phyloP scores from a whole-genome alignment of 1,284 basidiomycete genomes.

The Salmacisia buchloeana region DNA sequence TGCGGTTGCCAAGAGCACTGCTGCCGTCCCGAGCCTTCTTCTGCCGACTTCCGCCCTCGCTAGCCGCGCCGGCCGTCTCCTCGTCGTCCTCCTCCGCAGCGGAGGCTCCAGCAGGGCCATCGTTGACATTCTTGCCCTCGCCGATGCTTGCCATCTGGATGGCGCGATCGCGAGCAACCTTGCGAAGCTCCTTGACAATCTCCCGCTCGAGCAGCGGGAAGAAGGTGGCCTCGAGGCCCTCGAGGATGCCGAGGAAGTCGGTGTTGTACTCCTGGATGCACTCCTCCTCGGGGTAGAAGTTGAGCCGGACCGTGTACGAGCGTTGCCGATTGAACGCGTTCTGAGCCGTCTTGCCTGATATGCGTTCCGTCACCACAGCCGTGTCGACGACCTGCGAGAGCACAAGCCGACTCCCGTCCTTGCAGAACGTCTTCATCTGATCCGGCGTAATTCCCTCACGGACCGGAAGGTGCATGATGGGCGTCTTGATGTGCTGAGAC shows the following conservation, averaged over 20 bases:
- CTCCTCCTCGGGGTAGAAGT: slow-evolving; percentile 81
- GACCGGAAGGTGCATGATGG: slow-evolving; percentile 84
- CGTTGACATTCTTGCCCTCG: slow-evolving; percentile 59
- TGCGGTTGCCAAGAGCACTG: background rate
- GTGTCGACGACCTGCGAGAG: slow-evolving; percentile 84
- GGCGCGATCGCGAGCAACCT: slow-evolving; percentile 72
- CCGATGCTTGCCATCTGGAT: slow-evolving; percentile 76
- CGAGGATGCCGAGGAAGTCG: slow-evolving; percentile 67
- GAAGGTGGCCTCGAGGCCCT: slow-evolving; percentile 70
- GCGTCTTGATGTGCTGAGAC: slow-evolving; percentile 90
- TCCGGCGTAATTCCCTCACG: slow-evolving; percentile 37
- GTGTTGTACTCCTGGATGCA: slow-evolving; percentile 82
- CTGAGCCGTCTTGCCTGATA: slow-evolving; percentile 63
- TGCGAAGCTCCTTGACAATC: slow-evolving; percentile 79
- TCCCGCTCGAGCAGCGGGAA: slow-evolving; percentile 79
- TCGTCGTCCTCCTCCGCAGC: slow-evolving; percentile 60
- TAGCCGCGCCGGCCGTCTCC: slow-evolving; percentile 44
- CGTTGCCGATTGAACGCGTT: slow-evolving; percentile 62
- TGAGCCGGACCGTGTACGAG: slow-evolving; percentile 73
- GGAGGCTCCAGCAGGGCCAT: slow-evolving; percentile 50
- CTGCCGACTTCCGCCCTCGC: slow-evolving; percentile 7
- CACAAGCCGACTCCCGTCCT: slow-evolving; percentile 76
- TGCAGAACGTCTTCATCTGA: slow-evolving; percentile 72
- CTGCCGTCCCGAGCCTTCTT: background rate
- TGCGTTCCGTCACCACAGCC: slow-evolving; percentile 73